phyloP scores from a whole-genome alignment of 2,329 filamentous ascomycete species.

The Pseudogymnoascus sp. region DNA sequence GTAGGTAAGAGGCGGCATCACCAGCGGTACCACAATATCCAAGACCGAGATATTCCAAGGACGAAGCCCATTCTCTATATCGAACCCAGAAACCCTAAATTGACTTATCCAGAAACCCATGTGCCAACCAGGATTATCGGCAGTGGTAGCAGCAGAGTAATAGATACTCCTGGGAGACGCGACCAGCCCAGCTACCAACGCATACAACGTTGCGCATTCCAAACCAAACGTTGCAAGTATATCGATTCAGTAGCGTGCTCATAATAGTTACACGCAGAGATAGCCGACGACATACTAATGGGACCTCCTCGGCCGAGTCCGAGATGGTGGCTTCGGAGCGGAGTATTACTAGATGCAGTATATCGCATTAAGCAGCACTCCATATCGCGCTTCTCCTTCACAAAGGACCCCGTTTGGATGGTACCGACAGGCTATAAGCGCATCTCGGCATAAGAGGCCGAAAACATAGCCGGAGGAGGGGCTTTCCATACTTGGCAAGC shows the following conservation, averaged over 20 bases:
- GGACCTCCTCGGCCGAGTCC: constrained; percentile 47
- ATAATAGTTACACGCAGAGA: constrained; percentile 14
- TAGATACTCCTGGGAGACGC: constrained; percentile 35
- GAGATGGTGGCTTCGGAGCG: constrained; percentile 51
- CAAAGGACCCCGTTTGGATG: constrained; percentile 33
- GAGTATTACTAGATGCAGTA: constrained; percentile 31
- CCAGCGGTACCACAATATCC: background rate
- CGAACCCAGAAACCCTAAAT: constrained; percentile 6
- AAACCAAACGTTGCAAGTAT: constrained; percentile 14
- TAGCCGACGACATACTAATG: constrained; percentile 12
- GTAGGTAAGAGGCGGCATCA: background rate
- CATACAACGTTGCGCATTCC: constrained; percentile 17
- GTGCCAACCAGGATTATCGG: background rate
- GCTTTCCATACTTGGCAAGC: background rate
- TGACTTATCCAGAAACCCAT: background rate
- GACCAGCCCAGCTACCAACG: constrained; percentile 41
- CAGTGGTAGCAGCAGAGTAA: constrained; percentile 5
- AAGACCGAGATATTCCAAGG: background rate
- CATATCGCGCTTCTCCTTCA: constrained; percentile 54
- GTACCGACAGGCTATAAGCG: background rate
- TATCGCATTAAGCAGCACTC: constrained; percentile 33
- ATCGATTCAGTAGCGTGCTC: constrained; percentile 26
- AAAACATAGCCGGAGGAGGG: background rate
- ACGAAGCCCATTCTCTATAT: background rate
- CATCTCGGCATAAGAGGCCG: background rate